Evolutionary conservation across 2,329 filamentous ascomycete species (phyloP), one percentile per base, ranked within the genome.

Genomic region (Microascus cirrosus): DNA sequence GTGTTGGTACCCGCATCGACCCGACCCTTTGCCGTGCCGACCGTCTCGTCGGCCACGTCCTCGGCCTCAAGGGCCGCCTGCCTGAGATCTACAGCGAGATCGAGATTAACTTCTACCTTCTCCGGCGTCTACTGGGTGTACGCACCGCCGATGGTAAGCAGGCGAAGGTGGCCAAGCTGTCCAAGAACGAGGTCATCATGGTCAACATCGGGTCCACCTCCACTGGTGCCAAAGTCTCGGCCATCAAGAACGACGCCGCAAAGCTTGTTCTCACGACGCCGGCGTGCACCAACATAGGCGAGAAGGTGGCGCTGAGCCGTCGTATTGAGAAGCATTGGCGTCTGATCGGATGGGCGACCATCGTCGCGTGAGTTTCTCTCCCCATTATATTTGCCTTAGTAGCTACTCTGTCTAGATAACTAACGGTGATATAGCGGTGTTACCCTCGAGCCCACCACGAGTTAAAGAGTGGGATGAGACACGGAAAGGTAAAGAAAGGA

Each of bases 311-410:
- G 50, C 80, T 99, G 69, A 91, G 86, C 71, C 83, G 94, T 76
- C 89, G 94, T 85, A 96, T 97, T 68, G 94, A 99, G 76, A 97
- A 97, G 84, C 93, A 96, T 76, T 97, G 93, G 93, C 89, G 91
- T 76, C 80, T 95, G 69, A 95, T 95, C 67, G 90, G 90, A 66
- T 95, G 90, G 90, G 88, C 88, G 60, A 91, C 88, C 63, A 90
- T 90, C 70, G 84, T 86, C 66, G 80, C 80, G 79, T 82, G 76
- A 77, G 79, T 77, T 61, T 11, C n/a, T 13, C 45, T 4, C 5
- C n/a, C 3, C 2, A n/a, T 22, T 8, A n/a, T 20, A 8, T 50
- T 22, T 5, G 45, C 20, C 42, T 11, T 11, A 42, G 39, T n/a
- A 32, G 28, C 28, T 32, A 32, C 28, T 32, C 28, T 4, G 28